Evolutionary conservation across 2,329 filamentous ascomycete species (phyloP), one percentile per base, ranked within the genome.

Genomic region (Septoria petroselini): DNA sequence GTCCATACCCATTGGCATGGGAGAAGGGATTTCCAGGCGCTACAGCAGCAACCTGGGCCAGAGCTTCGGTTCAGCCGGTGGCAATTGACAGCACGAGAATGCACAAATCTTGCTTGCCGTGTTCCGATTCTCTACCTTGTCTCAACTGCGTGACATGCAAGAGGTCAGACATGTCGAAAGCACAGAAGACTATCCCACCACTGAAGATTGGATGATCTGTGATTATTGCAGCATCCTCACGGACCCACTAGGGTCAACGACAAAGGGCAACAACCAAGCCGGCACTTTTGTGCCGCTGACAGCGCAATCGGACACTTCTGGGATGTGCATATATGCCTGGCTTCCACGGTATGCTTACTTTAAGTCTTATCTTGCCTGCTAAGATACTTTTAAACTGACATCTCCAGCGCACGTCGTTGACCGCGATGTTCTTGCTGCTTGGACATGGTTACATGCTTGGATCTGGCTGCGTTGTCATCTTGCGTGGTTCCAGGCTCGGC

Each of bases 1-100:
- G 2, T 73, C 70, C 1, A 68, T 73, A 23, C 73, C 73, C 0
- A 65, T 76, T 27, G 73, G 73, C 1, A 73, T 75, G 71, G 72
- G 72, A 3, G 29, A 19, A 9, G 55, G 40, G 9, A 73, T 76
- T 38, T 65, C 71, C 38, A 62, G 73, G 40, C 55, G 71, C 18
- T 68, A 70, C 46, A 75, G 72, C 51, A 73, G 71, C 23, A 76
- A 75, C 53, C 50, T 76, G 21, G 73, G 72, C 3, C 65, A 68
- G 52, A 67, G 64, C 39, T 56, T 67, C 30, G 65, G 65, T 5
- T 65, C 61, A 46, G 55, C 55, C 33, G 51, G 57, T 35, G 57
- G 53, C 5, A 55, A 55, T 44, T 41, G 39, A 41, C 11, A 18
- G 17, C 5, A 2, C 6, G 5, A n/a, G 30, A 15, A 12, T 33